Percentiles rank a stretch among this genome's conserved stretches.
phyloP scores from a whole-genome alignment of 1,139 yeast genomes.

The Hansenula lynferdii region DNA sequence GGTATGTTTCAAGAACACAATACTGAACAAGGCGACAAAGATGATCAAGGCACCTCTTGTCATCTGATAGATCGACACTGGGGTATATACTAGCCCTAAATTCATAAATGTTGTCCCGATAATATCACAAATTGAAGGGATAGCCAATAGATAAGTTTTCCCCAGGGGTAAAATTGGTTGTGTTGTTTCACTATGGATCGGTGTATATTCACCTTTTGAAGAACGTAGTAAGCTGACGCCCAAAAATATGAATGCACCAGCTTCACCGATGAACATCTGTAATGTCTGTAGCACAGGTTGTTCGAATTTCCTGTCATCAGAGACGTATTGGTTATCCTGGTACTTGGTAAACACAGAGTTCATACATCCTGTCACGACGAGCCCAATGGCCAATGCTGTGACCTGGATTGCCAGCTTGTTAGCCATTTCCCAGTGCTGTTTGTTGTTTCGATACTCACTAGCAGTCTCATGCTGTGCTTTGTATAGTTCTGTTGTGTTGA shows the following conservation, averaged over 20 bases:
- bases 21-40: conserved; percentile 72
- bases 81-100: conserved; percentile 68
- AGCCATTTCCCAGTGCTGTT: neutral
- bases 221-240: conserved; percentile 5
- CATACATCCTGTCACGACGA: conserved; percentile 64
- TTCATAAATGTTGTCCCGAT: conserved; percentile 73
- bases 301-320: conserved; percentile 48
- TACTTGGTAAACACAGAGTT: conserved; percentile 73
- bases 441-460: neutral
- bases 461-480: neutral
- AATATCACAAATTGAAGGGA: conserved; percentile 72
- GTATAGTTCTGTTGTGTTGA: neutral
- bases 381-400: conserved; percentile 39
- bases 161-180: conserved; percentile 22
- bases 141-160: conserved; percentile 34
- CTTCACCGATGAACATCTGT: conserved; percentile 80
- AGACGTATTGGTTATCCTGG: conserved; percentile 75
- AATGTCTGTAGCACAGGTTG: conserved; percentile 79
- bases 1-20: conserved; percentile 51
- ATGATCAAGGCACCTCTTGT: conserved; percentile 76
- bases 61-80: conserved; percentile 87
- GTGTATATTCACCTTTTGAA: conserved; percentile 10
- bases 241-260: conserved; percentile 44
- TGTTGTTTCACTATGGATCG: neutral
- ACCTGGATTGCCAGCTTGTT: conserved; percentile 3